These are phyloP conservation scores for Betula pendula DNA, from an alignment of 306 rosid genomes.

Conservation along the genomic window DNA sequence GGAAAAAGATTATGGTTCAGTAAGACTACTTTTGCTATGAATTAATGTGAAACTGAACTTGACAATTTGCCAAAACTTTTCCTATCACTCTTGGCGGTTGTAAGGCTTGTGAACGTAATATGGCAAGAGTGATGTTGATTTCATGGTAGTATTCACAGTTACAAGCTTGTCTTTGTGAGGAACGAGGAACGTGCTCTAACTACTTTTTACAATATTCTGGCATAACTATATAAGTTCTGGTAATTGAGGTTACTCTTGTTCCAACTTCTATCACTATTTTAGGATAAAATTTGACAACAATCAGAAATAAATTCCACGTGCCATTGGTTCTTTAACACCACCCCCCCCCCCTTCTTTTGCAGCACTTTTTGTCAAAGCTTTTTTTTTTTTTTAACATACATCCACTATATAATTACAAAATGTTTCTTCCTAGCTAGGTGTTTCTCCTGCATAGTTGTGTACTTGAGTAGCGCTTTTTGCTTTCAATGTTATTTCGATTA, in stretches of 20 bases:
- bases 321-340: too few species aligned
- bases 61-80: not conserved
- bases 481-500: too few species aligned
- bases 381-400: not conserved
- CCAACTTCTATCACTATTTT: not conserved
- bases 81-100: not conserved
- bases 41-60: not conserved
- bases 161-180: too few species aligned
- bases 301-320: not conserved
- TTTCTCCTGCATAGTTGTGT: too few species aligned
- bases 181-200: too few species aligned
- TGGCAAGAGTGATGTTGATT: not conserved
- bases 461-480: too few species aligned
- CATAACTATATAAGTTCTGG: too few species aligned
- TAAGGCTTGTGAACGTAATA: not conserved
- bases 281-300: not conserved
- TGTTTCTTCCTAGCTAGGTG: not conserved
- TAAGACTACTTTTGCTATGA: not conserved
- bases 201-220: too few species aligned
- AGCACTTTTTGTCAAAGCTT: constrained; percentile 19
- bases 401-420: constrained; percentile 16
- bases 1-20: not conserved
- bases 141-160: not conserved
- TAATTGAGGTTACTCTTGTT: too few species aligned
- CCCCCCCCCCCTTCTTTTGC: not conserved